Percentiles rank a stretch among this genome's conserved stretches.
Conservation (phyloP, 2,329 filamentous ascomycete species). For the Chaetomium sp. region DNA sequence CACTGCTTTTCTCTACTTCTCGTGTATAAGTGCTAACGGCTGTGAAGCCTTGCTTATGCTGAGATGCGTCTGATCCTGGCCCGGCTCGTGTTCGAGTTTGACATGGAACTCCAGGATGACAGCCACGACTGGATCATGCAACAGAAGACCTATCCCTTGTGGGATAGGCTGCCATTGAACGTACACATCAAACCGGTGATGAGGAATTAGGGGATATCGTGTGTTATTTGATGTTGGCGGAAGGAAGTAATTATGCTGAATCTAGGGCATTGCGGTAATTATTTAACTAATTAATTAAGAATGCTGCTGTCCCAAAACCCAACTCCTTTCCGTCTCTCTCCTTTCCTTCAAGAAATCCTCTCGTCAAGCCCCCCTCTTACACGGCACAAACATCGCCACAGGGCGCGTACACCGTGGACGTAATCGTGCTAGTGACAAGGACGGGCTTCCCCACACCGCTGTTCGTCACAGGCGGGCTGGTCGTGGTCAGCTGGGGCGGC, state of each 20-base stretch:
- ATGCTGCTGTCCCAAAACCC: neutral
- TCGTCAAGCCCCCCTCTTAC: neutral
- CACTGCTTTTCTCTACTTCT: neutral
- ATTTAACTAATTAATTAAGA: neutral
- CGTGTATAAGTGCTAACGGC: neutral
- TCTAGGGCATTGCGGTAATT: neutral
- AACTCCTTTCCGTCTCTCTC: too few species aligned
- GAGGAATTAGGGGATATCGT: neutral
- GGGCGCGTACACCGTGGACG: conserved; percentile 21
- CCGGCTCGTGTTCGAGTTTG: conserved; percentile 36
- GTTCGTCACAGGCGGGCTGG: conserved; percentile 10
- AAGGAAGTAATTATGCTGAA: neutral
- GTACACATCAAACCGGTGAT: neutral
- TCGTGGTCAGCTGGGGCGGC: conserved; percentile 4
- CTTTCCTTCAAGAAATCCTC: too few species aligned
- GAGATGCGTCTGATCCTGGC: conserved; percentile 44
- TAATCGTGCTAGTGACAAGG: neutral
- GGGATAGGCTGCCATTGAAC: conserved; percentile 8
- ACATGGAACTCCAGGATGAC: conserved; percentile 33
- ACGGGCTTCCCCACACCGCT: neutral
- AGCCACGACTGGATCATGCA: conserved; percentile 31
- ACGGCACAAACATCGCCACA: conserved; percentile 22
- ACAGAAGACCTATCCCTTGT: conserved; percentile 17
- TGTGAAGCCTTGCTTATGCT: conserved; percentile 34
- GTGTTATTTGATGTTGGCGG: neutral